Evolutionary conservation across 2,329 filamentous ascomycete species (phyloP).

Genomic region (Leptographium flavum): DNA sequence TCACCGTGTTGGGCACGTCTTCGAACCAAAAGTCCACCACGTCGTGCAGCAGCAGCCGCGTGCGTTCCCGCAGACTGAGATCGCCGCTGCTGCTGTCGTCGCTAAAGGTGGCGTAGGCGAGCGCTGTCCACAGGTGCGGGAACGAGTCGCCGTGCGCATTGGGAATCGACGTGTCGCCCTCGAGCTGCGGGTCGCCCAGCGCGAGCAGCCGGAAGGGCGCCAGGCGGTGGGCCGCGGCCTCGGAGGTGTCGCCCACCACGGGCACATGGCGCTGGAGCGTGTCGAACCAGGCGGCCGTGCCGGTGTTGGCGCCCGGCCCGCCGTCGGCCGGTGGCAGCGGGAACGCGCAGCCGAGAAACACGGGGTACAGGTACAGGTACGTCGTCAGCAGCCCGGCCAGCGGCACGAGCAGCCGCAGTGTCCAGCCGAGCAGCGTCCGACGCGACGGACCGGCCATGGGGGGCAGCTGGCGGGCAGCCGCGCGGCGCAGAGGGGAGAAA

Average conservation of each 20-base stretch:
- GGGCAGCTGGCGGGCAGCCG: not conserved
- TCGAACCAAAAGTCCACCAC: slow-evolving; percentile 46
- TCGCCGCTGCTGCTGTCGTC: slow-evolving; percentile 24
- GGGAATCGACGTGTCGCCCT: slow-evolving; percentile 77
- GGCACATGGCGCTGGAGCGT: slow-evolving; percentile 24
- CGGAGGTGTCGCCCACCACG: slow-evolving; percentile 4
- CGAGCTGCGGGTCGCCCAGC: slow-evolving; percentile 83
- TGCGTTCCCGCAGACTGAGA: slow-evolving; percentile 33
- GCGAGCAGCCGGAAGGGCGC: slow-evolving; percentile 80
- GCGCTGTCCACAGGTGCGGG: slow-evolving; percentile 34
- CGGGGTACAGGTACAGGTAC: slow-evolving; percentile 79
- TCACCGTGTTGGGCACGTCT: slow-evolving; percentile 54
- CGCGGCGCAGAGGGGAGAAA: too few relatives aligned
- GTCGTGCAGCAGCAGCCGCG: slow-evolving; percentile 41
- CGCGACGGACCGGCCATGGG: slow-evolving; percentile 24
- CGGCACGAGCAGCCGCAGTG: slow-evolving; percentile 42
- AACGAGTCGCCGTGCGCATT: slow-evolving; percentile 37
- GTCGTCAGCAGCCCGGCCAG: slow-evolving; percentile 54
- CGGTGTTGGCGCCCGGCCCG: too few relatives aligned
- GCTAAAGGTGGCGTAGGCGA: slow-evolving; percentile 32
- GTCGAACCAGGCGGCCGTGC: slow-evolving; percentile 20
- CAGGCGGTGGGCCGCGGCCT: slow-evolving; percentile 12
- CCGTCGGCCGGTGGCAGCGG: slow-evolving; percentile 30
- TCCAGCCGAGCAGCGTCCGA: slow-evolving; percentile 37
- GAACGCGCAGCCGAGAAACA: slow-evolving; percentile 70